Evolutionary conservation across 495 filamentous ascomycete species (phyloP), one percentile per base, ranked within the genome.

Genomic region (Penicillium canariense): DNA sequence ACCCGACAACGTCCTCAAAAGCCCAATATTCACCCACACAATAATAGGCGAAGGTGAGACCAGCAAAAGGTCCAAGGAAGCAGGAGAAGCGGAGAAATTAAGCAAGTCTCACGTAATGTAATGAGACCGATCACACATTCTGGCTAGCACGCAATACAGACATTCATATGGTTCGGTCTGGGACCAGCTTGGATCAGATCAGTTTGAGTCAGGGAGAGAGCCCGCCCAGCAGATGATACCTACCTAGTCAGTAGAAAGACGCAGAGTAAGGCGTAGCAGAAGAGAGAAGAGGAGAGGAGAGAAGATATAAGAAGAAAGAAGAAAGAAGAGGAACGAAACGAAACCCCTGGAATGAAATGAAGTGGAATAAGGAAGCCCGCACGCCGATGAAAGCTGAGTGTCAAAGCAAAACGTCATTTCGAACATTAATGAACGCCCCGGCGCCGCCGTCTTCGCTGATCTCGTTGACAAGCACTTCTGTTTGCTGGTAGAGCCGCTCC

Each of bases 401-500:
- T 44, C 50, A 73, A 65, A 68, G 63, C 51, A 89, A 68, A 71
- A 87, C 73, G 50, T 86, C 83, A 67, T 87, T 80, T 14, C 75
- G 70, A 52, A 97, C 79, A 70, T 93, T 92, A 60, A 98, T 82
- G 69, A 98, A 91, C 48, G 91, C 87, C 43, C 88, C 94, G 26
- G 87, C 82, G 48, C 91, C 91, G 48, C 94, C 94, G 46, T 88
- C 86, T 66, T 89, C 84, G 55, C 87, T 82, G 30, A 96, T 78
- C 35, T 94, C 87, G 45, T 90, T 87, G 38, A 96, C 81, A 27
- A 98, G 77, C 11, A 89, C 90, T 56, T 84, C 86, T 1, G 91
- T 94, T 72, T 97, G 94, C 61, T 91, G 87, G 63, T 87, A 89
- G 22, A 97, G 68, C 43, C 86, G 84, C 68, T 97, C 95, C 48